These are phyloP conservation scores for Zygnema circumcarinatum DNA, from an alignment of 139 green algal species.

Conservation along the genomic window DNA sequence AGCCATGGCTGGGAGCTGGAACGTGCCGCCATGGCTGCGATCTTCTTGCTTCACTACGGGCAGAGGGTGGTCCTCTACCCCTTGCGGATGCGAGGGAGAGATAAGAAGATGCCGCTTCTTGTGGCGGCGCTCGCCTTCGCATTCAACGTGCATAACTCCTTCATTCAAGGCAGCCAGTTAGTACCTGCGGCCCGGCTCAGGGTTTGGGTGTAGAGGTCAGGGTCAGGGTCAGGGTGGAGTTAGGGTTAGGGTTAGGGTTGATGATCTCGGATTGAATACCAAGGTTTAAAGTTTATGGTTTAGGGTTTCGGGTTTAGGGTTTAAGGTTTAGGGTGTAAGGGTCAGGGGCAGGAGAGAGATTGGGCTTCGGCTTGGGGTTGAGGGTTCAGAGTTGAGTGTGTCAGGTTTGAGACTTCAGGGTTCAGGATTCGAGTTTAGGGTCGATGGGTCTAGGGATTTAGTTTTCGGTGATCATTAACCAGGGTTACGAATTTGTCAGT, in stretches of 20 bases:
- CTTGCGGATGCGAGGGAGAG: background rate
- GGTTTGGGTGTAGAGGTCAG: background rate
- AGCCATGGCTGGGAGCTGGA: background rate
- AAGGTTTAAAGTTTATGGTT: background rate
- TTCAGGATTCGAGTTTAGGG: no score
- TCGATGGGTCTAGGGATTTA: no score
- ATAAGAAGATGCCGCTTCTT: slow-evolving; percentile 24
- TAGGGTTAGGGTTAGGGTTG: background rate
- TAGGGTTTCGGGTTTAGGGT: background rate
- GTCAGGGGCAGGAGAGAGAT: no score
- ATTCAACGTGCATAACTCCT: slow-evolving; percentile 32
- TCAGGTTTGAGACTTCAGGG: no score
- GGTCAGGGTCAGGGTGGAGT: background rate
- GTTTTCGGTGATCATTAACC: no score
- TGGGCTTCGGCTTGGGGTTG: no score
- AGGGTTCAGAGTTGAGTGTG: no score
- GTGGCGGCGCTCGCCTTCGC: slow-evolving; percentile 17
- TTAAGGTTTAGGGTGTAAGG: background rate
- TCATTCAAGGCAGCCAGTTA: slow-evolving; percentile 34
- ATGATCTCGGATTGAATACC: background rate
- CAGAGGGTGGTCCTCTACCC: slow-evolving; percentile 29
- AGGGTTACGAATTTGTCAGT: no score
- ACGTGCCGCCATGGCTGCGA: background rate
- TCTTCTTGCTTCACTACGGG: slow-evolving; percentile 31
- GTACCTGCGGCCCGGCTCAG: background rate